Evolutionary conservation across 2,329 filamentous ascomycete genomes (phyloP).

Genomic region (Penicillium sp.): DNA sequence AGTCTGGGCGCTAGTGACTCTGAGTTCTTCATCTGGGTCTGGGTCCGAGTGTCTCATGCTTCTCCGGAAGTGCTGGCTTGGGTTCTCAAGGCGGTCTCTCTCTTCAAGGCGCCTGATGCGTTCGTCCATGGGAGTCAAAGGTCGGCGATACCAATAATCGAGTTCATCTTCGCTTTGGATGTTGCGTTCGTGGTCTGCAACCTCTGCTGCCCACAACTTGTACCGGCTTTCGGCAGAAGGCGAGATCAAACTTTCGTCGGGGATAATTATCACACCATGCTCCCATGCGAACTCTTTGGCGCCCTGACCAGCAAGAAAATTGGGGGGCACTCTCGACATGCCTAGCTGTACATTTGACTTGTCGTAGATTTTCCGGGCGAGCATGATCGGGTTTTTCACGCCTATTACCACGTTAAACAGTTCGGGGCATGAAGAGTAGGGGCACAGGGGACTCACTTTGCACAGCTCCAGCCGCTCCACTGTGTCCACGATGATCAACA

Average conservation of each 20-base stretch:
- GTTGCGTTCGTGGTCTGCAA: conserved; percentile 10
- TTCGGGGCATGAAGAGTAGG: background rate
- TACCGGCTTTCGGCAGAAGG: conserved; percentile 77
- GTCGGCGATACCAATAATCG: conserved; percentile 26
- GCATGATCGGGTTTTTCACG: conserved; percentile 86
- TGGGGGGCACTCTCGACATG: conserved; percentile 85
- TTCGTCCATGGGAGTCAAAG: conserved; percentile 24
- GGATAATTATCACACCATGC: conserved; percentile 71
- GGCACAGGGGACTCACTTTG: conserved; percentile 64
- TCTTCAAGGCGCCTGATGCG: conserved; percentile 2
- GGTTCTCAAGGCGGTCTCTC: background rate
- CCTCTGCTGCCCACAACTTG: conserved; percentile 68
- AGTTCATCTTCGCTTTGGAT: conserved; percentile 53
- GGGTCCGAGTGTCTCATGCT: background rate
- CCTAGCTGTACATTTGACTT: conserved; percentile 75
- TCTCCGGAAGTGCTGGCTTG: background rate
- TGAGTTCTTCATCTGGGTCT: conserved; percentile 4
- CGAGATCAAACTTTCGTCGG: conserved; percentile 77
- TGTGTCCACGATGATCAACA: conserved; percentile 86
- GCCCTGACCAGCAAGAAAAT: conserved; percentile 83
- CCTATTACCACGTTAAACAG: conserved; percentile 22
- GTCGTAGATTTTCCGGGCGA: conserved; percentile 82
- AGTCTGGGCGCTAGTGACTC: background rate
- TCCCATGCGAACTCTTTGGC: conserved; percentile 84
- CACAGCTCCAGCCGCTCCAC: conserved; percentile 89